Base-by-base conservation (phyloP, 1,139 yeast species). In the Yamadazyma trypodendri region DNA sequence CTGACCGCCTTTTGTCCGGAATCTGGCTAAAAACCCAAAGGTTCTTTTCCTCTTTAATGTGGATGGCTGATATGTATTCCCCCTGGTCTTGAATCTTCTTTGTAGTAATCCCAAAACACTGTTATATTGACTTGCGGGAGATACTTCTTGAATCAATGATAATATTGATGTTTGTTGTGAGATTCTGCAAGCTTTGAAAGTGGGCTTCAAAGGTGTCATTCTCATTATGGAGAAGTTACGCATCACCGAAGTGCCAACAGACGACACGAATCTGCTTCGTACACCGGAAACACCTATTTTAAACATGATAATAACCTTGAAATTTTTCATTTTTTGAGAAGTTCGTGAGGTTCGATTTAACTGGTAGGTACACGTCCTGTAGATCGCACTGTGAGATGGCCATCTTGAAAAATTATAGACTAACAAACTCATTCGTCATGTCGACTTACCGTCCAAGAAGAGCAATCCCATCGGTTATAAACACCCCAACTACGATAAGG, bases 1-100 rank as follows among this genome's bases (percentile, higher is more conserved):
- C 51, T 90, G 77, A 9, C 97, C 97, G 28, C 79, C 76, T 50
- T 75, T 78, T n/a, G 84, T 66, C 57, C 81, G 79, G 62, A 85
- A 76, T 57, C 97, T 79, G n/a, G 96, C 92, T 54, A 92, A 71
- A 52, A 90, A 92, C 0, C 98, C 98, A 44, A 86, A 75, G 24
- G 85, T 82, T 63, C 96, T 82, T 70, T 92, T 92, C 60, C 97
- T 77, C 58, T 86, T 88, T 46, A 87, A 68, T 1, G 95, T 89
- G 42, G 90, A 84, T 32, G 98, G 97, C 61, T 90, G 97, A 63
- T 84, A 92, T 16, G 96, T 88, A 65, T 88, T 85, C 63, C 98
- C 98, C 69, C 95, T 80, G 21, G 89, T 73, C 58, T 85, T 82
- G 82, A 90, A 83, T 68, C 96, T 77, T 65, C 72, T 63, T 56